These are phyloP conservation scores for Tetrahymena thermophila DNA, from an alignment of 73 alveolate species.

Conservation along the genomic window DNA sequence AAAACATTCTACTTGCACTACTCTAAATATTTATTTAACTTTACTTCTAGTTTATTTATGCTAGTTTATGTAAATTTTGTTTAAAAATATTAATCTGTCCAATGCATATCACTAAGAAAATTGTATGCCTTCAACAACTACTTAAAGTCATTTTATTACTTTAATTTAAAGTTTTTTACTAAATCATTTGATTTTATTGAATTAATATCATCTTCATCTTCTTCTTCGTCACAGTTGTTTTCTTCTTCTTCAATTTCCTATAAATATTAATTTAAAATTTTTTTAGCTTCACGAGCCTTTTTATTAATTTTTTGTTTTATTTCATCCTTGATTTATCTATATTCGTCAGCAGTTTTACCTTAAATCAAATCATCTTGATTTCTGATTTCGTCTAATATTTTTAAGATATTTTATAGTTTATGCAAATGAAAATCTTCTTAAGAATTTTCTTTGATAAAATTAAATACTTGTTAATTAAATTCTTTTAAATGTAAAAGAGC, in stretches of 20 bases:
- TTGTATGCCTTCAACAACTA: not conserved
- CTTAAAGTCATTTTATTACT: not conserved
- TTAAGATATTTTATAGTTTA: too few relatives aligned
- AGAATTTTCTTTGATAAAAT: not conserved
- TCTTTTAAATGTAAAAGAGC: not conserved
- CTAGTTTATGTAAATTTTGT: not conserved
- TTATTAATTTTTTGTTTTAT: not conserved
- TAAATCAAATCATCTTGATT: not conserved
- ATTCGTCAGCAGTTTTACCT: not conserved
- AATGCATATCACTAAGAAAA: not conserved
- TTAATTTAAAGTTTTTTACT: too few relatives aligned
- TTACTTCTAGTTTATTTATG: too few relatives aligned
- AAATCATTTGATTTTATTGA: not conserved
- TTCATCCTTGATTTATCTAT: not conserved
- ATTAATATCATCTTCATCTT: not conserved
- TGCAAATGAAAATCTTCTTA: not conserved
- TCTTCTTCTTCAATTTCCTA: not conserved
- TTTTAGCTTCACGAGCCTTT: not conserved
- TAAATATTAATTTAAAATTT: too few relatives aligned
- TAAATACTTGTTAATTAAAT: too few relatives aligned
- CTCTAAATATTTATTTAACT: not conserved
- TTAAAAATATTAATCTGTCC: not conserved
- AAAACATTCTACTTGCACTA: not conserved
- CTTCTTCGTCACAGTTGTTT: not conserved
- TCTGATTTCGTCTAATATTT: not conserved